These are phyloP conservation scores for Xylaria cubensis DNA, from an alignment of 495 filamentous ascomycete species.

Conservation along the genomic window DNA sequence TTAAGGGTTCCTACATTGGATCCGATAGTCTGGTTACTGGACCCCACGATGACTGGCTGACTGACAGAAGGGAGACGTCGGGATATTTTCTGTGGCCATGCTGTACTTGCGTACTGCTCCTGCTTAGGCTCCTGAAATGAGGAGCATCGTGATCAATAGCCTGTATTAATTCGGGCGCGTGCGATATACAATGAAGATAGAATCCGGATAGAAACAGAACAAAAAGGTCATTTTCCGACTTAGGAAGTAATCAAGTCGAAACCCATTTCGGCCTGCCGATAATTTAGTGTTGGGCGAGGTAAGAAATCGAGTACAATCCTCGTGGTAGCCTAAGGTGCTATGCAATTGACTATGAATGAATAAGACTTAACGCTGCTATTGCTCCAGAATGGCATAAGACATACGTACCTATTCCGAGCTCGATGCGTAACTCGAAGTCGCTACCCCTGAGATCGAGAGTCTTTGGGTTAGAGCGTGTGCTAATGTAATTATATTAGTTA, in stretches of 20 bases:
- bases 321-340: neutral
- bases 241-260: neutral
- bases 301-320: neutral
- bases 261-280: neutral
- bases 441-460: too few species aligned
- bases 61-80: neutral
- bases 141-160: neutral
- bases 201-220: neutral
- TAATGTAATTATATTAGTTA: too few species aligned
- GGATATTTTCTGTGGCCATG: neutral
- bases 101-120: neutral
- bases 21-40: slow-evolving; percentile 21
- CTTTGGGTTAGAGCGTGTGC: too few species aligned
- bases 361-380: too few species aligned
- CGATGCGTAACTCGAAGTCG: neutral
- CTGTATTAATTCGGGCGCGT: neutral
- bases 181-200: neutral
- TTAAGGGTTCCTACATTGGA: slow-evolving; percentile 13
- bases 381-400: neutral
- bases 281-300: neutral
- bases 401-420: neutral
- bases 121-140: neutral
- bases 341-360: too few species aligned
- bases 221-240: neutral
- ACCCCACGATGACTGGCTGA: slow-evolving; percentile 21